phyloP scores from a whole-genome alignment of 345 rosid species.

The Psidium friedrichsthalianum region DNA sequence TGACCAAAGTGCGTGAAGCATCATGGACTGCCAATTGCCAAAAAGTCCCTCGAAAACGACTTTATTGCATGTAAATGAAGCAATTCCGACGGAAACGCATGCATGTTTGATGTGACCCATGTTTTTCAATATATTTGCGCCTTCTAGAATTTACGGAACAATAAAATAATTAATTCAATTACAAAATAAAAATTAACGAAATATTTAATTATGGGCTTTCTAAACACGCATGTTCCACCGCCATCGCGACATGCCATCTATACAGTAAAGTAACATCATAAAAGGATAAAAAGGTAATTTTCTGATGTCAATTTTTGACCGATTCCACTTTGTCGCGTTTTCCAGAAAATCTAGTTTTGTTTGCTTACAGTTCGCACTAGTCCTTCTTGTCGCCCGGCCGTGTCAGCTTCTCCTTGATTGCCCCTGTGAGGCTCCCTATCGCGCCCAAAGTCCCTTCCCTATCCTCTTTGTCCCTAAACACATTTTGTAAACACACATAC shows the following conservation, averaged over 20 bases:
- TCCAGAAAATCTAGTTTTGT: not conserved
- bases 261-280: too few species aligned
- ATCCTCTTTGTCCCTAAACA: too few species aligned
- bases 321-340: not conserved
- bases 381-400: too few species aligned
- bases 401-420: too few species aligned
- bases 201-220: not conserved
- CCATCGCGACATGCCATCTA: not conserved
- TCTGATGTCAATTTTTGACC: not conserved
- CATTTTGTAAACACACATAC: too few species aligned
- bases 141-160: not conserved
- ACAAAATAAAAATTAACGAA: not conserved
- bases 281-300: not conserved
- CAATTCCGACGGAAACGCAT: not conserved
- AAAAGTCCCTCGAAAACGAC: not conserved
- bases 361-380: not conserved
- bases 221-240: not conserved
- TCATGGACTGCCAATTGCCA: not conserved
- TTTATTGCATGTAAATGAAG: not conserved
- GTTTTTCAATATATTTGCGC: not conserved
- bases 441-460: too few species aligned
- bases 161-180: not conserved
- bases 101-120: not conserved
- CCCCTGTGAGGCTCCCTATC: too few species aligned
- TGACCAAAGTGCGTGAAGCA: not conserved